Percentiles rank a stretch among this genome's conserved stretches.
phyloP scores from a whole-genome alignment of 805 yeast species.

The Cyberlindnera americana region DNA sequence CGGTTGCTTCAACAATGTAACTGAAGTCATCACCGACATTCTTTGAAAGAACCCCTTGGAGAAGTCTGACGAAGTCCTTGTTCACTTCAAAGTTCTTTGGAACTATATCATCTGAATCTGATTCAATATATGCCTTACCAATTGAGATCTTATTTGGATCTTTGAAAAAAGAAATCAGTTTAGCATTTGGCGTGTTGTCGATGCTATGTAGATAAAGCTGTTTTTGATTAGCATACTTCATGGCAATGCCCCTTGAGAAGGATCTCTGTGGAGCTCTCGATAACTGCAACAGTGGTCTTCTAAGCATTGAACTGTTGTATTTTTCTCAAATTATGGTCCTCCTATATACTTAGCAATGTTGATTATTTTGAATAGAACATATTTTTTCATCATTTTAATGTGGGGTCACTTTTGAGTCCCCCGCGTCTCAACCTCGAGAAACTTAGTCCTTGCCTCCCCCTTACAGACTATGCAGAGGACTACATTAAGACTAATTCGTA shows the following conservation, averaged over 20 bases:
- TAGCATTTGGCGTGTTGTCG: neutral
- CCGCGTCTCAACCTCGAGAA: no score
- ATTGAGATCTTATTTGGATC: slow-evolving; percentile 10
- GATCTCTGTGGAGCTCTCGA: neutral
- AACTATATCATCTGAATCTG: slow-evolving; percentile 2
- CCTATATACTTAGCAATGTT: no score
- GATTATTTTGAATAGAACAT: no score
- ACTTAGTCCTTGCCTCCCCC: no score
- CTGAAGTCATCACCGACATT: slow-evolving; percentile 43
- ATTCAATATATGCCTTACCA: slow-evolving; percentile 6
- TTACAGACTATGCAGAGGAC: no score
- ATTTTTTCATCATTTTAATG: no score
- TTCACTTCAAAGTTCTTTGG: slow-evolving; percentile 12
- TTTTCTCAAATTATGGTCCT: no score
- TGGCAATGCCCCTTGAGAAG: neutral
- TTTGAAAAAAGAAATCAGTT: slow-evolving; percentile 15
- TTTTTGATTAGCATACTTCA: slow-evolving; percentile 7
- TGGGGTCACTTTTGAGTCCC: no score
- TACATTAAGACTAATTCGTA: no score
- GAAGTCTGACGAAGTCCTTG: slow-evolving; percentile 7
- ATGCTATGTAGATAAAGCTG: slow-evolving; percentile 17
- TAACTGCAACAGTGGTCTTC: neutral
- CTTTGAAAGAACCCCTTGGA: slow-evolving; percentile 15
- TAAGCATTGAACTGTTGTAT: neutral
- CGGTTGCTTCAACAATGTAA: slow-evolving; percentile 53